A percentile compares a stretch with the other conserved stretches of the same genome.
These are phyloP conservation scores for Apiospora koreana DNA, from an alignment of 2,329 filamentous ascomycete species.

Conservation along the genomic window DNA sequence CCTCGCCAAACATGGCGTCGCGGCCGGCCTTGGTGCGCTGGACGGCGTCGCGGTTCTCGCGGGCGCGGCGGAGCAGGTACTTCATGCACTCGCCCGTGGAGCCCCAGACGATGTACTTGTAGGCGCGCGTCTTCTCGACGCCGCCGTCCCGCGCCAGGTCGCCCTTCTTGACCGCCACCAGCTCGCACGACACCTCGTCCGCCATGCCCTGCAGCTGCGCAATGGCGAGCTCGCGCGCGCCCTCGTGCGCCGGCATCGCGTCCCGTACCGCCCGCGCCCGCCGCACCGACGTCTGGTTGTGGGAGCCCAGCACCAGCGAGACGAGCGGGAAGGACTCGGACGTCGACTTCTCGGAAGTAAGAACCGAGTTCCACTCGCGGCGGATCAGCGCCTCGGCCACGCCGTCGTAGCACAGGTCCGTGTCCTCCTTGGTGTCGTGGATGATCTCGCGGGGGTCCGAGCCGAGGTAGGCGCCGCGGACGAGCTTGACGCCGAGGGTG, in stretches of 20 bases:
- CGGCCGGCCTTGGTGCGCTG: constrained; percentile 62
- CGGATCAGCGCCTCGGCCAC: constrained; percentile 69
- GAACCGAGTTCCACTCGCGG: constrained; percentile 57
- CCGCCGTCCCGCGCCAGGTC: constrained; percentile 14
- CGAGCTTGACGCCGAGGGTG: constrained; percentile 72
- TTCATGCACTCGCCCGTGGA: constrained; percentile 81
- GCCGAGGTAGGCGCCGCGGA: constrained; percentile 73
- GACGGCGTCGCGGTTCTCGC: constrained; percentile 75
- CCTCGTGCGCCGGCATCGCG: constrained; percentile 38
- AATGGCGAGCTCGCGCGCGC: constrained; percentile 54
- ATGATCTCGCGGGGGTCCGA: constrained; percentile 71
- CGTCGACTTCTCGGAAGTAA: constrained; percentile 41
- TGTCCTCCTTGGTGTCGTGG: constrained; percentile 70
- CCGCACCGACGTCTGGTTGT: constrained; percentile 75
- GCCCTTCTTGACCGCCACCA: constrained; percentile 36
- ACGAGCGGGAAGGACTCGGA: constrained; percentile 37
- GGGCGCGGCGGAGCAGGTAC: constrained; percentile 71
- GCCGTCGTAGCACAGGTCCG: constrained; percentile 71
- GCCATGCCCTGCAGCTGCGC: constrained; percentile 95
- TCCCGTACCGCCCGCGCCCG: constrained; percentile 55
- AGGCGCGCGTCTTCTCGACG: constrained; percentile 40
- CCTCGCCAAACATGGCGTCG: constrained; percentile 63
- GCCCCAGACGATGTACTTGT: constrained; percentile 72
- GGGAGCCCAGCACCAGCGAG: constrained; percentile 74
- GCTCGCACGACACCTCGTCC: constrained; percentile 79